A percentile compares a stretch with the other conserved stretches of the same genome.
phyloP scores from a whole-genome alignment of 441 rosid genomes.

The Dalechampia spathulata region DNA sequence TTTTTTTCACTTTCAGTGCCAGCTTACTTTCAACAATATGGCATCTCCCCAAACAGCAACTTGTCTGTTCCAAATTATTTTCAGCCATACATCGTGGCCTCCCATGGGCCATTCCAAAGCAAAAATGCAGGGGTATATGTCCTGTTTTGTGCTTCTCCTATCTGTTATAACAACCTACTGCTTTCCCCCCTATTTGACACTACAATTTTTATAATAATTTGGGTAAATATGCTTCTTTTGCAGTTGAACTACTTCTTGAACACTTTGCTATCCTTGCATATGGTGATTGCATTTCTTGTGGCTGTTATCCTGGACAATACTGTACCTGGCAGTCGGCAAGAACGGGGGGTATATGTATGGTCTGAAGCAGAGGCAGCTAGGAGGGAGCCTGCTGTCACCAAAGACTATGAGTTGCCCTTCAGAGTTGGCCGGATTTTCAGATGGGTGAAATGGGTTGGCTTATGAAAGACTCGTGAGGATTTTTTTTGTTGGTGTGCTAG shows the following conservation, averaged over 20 bases:
- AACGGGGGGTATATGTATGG: conserved; percentile 94
- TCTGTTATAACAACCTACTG: not conserved
- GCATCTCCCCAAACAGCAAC: conserved; percentile 67
- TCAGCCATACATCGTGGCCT: conserved; percentile 78
- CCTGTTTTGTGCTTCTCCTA: not conserved
- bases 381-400: conserved; percentile 72
- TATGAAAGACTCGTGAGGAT: conserved; percentile 26
- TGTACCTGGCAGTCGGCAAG: conserved; percentile 84
- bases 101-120: conserved; percentile 81
- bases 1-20: conserved; percentile 92
- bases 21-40: conserved; percentile 95
- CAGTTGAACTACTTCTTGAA: conserved; percentile 91
- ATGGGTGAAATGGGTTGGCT: conserved; percentile 98
- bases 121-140: conserved; percentile 59
- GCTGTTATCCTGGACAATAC: conserved; percentile 92
- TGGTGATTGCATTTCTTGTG: conserved; percentile 85
- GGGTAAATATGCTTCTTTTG: conserved; percentile 13
- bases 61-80: conserved; percentile 74
- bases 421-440: conserved; percentile 74
- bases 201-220: not conserved
- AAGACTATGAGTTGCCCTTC: conserved; percentile 86
- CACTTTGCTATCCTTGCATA: conserved; percentile 63
- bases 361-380: conserved; percentile 72
- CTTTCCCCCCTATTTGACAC: too few relatives aligned
- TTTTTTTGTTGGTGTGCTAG: not conserved